Evolutionary conservation across 2,329 filamentous ascomycete species (phyloP).

Genomic region (Bisporella sp.): DNA sequence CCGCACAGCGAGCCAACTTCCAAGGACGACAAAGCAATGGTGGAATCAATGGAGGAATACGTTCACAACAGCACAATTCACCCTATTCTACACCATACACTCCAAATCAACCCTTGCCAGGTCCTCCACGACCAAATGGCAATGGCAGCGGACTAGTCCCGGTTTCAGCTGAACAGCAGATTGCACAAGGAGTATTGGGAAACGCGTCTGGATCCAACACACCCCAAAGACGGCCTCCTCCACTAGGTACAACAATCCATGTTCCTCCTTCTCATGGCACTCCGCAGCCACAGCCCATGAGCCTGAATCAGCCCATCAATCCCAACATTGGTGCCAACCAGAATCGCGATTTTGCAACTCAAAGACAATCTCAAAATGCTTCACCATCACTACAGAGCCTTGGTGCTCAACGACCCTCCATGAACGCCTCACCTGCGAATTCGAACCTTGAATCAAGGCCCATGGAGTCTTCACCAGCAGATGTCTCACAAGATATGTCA

Average conservation of each 20-base stretch:
- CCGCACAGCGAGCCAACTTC: constrained; percentile 13
- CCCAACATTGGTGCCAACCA: constrained; percentile 16
- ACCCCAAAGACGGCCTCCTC: constrained; percentile 24
- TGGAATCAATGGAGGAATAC: constrained; percentile 16
- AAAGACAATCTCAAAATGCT: constrained; percentile 23
- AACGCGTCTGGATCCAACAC: constrained; percentile 20
- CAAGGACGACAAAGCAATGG: not conserved
- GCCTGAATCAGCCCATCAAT: constrained; percentile 24
- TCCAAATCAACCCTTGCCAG: constrained; percentile 17
- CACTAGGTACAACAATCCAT: constrained; percentile 25
- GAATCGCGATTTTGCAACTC: constrained; percentile 10
- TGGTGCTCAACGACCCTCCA: constrained; percentile 14
- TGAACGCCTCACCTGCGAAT: constrained; percentile 22
- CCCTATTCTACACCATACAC: constrained; percentile 25
- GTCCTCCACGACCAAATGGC: constrained; percentile 18
- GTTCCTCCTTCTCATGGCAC: constrained; percentile 21
- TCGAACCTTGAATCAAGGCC: constrained; percentile 15
- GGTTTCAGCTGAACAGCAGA: constrained; percentile 27
- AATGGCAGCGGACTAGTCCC: constrained; percentile 6
- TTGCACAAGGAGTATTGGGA: constrained; percentile 26
- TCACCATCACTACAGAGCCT: constrained; percentile 23
- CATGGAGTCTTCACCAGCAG: constrained; percentile 18
- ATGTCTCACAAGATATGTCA: constrained; percentile 22
- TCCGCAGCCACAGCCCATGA: constrained; percentile 22
- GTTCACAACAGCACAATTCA: constrained; percentile 20